These are phyloP conservation scores for Xylariomycetidae sp. DNA, from an alignment of 2,329 filamentous ascomycete genomes.

Conservation along the genomic window DNA sequence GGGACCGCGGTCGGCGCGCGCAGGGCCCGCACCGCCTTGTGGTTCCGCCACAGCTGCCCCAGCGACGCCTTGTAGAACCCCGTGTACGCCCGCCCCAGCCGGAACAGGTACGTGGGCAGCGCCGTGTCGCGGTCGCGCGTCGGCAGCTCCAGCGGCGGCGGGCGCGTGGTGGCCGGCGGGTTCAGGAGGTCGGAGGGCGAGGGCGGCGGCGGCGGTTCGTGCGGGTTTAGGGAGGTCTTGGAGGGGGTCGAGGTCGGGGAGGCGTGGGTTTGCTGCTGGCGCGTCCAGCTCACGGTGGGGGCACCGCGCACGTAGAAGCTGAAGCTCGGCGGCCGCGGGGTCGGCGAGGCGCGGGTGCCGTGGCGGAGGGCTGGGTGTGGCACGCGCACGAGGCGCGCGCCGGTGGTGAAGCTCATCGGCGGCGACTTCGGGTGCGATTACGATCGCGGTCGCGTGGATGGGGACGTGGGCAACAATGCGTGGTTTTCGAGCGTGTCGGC, in stretches of 20 bases:
- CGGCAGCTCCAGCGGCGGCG: slow-evolving; percentile 62
- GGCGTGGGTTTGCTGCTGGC: neutral
- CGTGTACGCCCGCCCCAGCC: slow-evolving; percentile 68
- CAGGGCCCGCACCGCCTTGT: slow-evolving; percentile 39
- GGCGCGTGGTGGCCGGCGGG: slow-evolving; percentile 65
- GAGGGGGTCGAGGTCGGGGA: neutral
- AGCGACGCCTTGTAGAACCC: slow-evolving; percentile 85
- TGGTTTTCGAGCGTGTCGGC: no score
- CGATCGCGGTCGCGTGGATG: no score
- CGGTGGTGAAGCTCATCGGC: slow-evolving; percentile 14
- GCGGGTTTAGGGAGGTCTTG: slow-evolving; percentile 1
- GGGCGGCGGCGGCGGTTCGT: slow-evolving; percentile 4
- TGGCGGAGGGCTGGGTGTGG: slow-evolving; percentile 7
- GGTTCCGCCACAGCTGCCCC: slow-evolving; percentile 66
- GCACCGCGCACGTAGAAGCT: neutral
- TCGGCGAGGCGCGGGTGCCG: slow-evolving; percentile 1
- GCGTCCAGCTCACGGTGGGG: neutral
- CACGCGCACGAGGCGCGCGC: slow-evolving; percentile 20
- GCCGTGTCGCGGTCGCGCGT: slow-evolving; percentile 34
- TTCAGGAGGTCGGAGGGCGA: slow-evolving; percentile 46
- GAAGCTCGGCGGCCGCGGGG: neutral
- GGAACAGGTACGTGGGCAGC: slow-evolving; percentile 47
- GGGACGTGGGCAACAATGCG: no score
- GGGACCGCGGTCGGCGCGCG: slow-evolving; percentile 5
- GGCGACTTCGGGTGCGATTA: no score